Conservation (phyloP, 306 rosid species). For the Ziziphus jujuba region DNA sequence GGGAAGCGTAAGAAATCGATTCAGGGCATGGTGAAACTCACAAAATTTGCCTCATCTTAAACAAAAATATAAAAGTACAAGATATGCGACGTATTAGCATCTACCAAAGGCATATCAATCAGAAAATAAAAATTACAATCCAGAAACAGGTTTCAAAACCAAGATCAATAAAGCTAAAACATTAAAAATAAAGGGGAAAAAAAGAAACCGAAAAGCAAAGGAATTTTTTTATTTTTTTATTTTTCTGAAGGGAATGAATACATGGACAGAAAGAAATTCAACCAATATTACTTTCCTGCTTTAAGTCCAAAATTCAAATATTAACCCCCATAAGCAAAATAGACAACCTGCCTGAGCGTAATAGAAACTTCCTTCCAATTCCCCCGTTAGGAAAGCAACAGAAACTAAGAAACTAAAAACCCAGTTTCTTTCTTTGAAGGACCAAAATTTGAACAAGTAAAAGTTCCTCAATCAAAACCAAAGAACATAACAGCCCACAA, state of each 20-base stretch:
- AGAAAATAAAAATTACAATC: no score
- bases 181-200: background rate
- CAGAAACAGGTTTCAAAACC: no score
- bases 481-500: slow-evolving; percentile 18
- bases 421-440: background rate
- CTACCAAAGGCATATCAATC: no score
- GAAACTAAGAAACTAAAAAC: no score
- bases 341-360: background rate
- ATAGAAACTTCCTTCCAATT: background rate
- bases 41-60: background rate
- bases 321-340: background rate
- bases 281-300: background rate
- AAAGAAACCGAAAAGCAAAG: background rate
- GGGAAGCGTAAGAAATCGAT: background rate
- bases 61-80: background rate
- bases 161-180: no score
- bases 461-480: background rate
- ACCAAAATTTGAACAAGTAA: slow-evolving; percentile 10
- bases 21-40: background rate
- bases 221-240: no score
- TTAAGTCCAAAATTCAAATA: background rate
- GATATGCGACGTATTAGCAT: background rate
- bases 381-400: no score
- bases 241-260: background rate
- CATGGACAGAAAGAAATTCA: background rate